Base-by-base conservation (phyloP, 306 rosid genomes). In the Pyrus communis region DNA sequence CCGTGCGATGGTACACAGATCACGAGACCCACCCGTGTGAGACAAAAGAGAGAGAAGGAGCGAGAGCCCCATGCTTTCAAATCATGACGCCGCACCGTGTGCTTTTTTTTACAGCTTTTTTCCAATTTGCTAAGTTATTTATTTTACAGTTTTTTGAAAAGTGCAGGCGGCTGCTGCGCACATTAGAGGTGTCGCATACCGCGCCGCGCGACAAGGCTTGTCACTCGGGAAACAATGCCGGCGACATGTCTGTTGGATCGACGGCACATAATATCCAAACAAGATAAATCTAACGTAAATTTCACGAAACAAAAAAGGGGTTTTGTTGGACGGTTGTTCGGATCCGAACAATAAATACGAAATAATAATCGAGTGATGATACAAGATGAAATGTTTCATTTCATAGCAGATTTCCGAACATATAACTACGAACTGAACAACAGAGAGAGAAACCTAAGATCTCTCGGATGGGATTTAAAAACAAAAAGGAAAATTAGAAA, bases 391-490 rank as follows among this genome's bases (percentile, higher is more conserved):
- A 57, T 13, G 57, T 22, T 43, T 42, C 45, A 40, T 57, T 68
- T 58, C 51, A 52, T 4, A 7, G 35, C 65, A 22, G 40, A 62
- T 45, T 74, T 42, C 42, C 14, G 27, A 67, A 30, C 27, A 77
- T 67, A 25, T 54, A 51, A 69, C 54, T 21, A 40, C 23, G n/a
- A 55, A 55, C 80, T 21, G 74, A 83, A 84, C 87, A 88, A 78
- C 87, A 21, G n/a, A 1, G 83, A 76, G 70, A 76, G 70, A 35
- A 62, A 45, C 73, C 75, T 58, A 38, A 38, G 42, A 74, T 79
- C 77, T 80, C 84, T 70, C 90, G 12, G 10, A 51, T 5, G 15
- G 33, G 90, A 80, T 82, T 88, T 79, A 79, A 75, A 77, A 78
- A 78, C 7, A 18, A 22, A 42, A 4, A 21, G 14, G 40, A 15